Evolutionary conservation across 345 rosid species (phyloP).

Genomic region (Syzygium grande): DNA sequence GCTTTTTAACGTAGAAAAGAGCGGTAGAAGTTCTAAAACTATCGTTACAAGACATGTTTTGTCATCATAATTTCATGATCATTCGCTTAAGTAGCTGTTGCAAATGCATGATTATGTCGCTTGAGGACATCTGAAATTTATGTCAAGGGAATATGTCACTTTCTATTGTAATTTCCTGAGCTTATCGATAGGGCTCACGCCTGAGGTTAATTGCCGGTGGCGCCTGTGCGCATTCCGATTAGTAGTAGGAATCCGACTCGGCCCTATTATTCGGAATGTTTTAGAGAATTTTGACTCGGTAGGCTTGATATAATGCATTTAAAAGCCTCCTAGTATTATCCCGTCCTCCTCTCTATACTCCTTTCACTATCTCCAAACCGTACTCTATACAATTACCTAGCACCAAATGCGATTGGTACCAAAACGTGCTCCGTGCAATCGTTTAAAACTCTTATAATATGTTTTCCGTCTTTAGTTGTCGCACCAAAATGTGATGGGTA

Average conservation of each 20-base stretch:
- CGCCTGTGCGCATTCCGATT: neutral
- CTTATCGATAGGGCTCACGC: neutral
- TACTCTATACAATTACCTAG: neutral
- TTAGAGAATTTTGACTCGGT: neutral
- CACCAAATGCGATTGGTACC: neutral
- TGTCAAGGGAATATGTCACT: accelerated
- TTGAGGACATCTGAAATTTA: neutral
- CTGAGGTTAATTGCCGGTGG: no score
- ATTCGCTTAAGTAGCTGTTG: neutral
- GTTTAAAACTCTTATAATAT: no score
- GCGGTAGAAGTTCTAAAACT: neutral
- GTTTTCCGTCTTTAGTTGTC: no score
- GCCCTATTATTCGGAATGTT: neutral
- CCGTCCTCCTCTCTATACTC: neutral
- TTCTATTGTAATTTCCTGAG: neutral
- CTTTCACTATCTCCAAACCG: neutral
- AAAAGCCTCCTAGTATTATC: neutral
- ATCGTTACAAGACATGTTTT: neutral
- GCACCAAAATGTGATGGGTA: neutral
- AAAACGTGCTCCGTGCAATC: no score
- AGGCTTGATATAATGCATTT: neutral
- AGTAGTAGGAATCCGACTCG: neutral
- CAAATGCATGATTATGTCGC: accelerated
- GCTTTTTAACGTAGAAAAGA: neutral
- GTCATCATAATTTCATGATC: neutral